Percentiles rank a stretch among this genome's conserved stretches.
Conservation (phyloP, 148 eudicot species). For the Hydrangea macrophylla region DNA sequence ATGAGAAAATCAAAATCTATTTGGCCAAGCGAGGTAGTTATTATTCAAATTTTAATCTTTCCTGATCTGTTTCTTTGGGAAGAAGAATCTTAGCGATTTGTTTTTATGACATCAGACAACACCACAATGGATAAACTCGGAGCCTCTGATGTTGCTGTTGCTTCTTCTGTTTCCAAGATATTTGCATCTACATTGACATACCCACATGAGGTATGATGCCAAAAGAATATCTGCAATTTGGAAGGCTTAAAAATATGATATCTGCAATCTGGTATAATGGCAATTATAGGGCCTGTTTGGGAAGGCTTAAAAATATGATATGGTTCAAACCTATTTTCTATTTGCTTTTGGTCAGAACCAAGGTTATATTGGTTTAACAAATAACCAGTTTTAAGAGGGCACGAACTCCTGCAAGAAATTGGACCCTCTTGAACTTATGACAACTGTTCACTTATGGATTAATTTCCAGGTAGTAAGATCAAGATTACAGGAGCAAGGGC, state of each 20-base stretch:
- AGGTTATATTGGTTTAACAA: too few relatives aligned
- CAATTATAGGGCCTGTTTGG: too few relatives aligned
- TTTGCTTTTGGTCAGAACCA: too few relatives aligned
- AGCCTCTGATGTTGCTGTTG: conserved; percentile 81
- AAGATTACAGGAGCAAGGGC: conserved; percentile 96
- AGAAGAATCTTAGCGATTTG: not conserved
- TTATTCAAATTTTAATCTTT: conserved; percentile 4
- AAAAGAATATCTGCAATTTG: conserved; percentile 7
- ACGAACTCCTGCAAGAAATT: too few relatives aligned
- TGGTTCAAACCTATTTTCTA: too few relatives aligned
- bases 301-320: too few relatives aligned
- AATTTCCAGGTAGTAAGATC: conserved; percentile 93
- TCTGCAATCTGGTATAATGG: not conserved
- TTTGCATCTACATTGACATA: conserved; percentile 94
- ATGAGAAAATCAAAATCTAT: conserved; percentile 80
- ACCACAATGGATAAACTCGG: conserved; percentile 64
- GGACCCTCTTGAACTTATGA: too few relatives aligned
- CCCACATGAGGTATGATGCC: conserved; percentile 86
- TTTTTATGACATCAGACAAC: conserved; percentile 42
- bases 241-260: not conserved
- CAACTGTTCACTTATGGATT: too few relatives aligned
- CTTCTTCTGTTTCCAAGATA: conserved; percentile 93
- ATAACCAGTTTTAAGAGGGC: too few relatives aligned
- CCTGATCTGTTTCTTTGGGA: not conserved
- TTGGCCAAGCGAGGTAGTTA: conserved; percentile 65